Evolutionary conservation across 2,329 filamentous ascomycete species (phyloP).

Genomic region (Phoma herbarum): DNA sequence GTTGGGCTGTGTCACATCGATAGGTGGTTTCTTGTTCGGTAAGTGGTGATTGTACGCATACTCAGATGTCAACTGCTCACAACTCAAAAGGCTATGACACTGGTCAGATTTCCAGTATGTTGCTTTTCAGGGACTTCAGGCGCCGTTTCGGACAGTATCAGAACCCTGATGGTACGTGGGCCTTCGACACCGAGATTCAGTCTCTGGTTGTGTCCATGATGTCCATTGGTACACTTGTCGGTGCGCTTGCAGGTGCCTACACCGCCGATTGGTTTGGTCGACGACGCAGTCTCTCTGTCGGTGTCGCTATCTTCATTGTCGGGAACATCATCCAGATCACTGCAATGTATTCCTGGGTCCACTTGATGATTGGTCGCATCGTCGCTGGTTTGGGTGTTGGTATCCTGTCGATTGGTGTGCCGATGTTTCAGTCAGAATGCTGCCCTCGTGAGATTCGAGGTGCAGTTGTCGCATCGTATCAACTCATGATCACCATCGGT

Average conservation of each 20-base stretch:
- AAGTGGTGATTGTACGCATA: not conserved
- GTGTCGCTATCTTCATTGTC: constrained; percentile 55
- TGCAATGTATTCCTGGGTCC: constrained; percentile 52
- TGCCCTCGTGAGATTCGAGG: constrained; percentile 70
- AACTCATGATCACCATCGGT: constrained; percentile 57
- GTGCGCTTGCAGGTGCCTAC: constrained; percentile 54
- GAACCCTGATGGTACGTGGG: constrained; percentile 51
- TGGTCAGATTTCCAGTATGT: constrained; percentile 51
- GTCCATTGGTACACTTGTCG: constrained; percentile 54
- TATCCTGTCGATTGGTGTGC: constrained; percentile 64
- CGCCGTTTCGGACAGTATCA: constrained; percentile 62
- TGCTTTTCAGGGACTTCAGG: constrained; percentile 61
- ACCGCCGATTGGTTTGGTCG: constrained; percentile 64
- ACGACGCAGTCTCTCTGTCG: constrained; percentile 58
- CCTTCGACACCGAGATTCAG: constrained; percentile 54
- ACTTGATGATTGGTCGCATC: constrained; percentile 59
- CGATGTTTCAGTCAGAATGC: constrained; percentile 73
- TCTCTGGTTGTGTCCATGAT: constrained; percentile 52
- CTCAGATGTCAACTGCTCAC: not conserved
- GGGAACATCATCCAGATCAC: constrained; percentile 57
- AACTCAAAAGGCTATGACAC: constrained; percentile 69
- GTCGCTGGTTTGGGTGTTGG: constrained; percentile 56
- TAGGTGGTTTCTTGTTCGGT: constrained; percentile 56
- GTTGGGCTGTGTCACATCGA: constrained; percentile 64
- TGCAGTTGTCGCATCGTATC: constrained; percentile 64